A percentile compares a stretch with the other conserved stretches of the same genome.
These are phyloP conservation scores for Phialocephala sp. DNA, from an alignment of 2,329 filamentous ascomycete genomes.

Conservation along the genomic window DNA sequence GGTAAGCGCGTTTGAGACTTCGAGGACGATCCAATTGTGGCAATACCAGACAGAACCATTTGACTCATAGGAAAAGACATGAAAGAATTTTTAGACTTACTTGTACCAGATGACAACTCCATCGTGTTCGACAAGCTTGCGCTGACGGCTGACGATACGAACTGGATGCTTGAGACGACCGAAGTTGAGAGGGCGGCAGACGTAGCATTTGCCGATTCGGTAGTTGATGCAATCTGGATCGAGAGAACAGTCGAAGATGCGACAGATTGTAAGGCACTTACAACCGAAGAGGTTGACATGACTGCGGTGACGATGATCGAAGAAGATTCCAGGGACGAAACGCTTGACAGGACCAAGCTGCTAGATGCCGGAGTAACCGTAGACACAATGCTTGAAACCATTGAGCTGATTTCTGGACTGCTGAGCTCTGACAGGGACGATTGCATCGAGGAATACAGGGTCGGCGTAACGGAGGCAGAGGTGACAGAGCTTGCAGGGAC, in stretches of 20 bases:
- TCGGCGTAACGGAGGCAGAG: no score
- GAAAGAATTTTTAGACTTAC: conserved; percentile 9
- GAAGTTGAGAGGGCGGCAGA: conserved; percentile 7
- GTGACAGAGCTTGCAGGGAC: no score
- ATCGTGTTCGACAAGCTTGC: conserved; percentile 6
- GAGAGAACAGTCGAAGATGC: conserved; percentile 4
- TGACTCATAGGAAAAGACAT: conserved; percentile 6
- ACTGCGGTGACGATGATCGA: not conserved
- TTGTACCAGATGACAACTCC: conserved; percentile 3
- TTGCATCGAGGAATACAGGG: not conserved
- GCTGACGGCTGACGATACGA: conserved; percentile 6
- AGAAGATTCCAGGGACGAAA: not conserved
- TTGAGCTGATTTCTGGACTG: not conserved
- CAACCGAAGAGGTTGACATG: no score
- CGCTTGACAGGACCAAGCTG: not conserved
- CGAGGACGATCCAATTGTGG: not conserved
- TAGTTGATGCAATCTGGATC: not conserved
- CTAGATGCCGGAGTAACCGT: not conserved
- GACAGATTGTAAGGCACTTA: not conserved
- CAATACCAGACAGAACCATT: conserved; percentile 10
- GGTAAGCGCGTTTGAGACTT: not conserved
- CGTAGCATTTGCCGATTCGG: conserved; percentile 6
- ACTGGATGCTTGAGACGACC: not conserved
- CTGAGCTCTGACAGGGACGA: no score
- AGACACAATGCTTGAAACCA: not conserved